These are phyloP conservation scores for Populus hybrid DNA, from an alignment of 441 rosid species.

Conservation along the genomic window DNA sequence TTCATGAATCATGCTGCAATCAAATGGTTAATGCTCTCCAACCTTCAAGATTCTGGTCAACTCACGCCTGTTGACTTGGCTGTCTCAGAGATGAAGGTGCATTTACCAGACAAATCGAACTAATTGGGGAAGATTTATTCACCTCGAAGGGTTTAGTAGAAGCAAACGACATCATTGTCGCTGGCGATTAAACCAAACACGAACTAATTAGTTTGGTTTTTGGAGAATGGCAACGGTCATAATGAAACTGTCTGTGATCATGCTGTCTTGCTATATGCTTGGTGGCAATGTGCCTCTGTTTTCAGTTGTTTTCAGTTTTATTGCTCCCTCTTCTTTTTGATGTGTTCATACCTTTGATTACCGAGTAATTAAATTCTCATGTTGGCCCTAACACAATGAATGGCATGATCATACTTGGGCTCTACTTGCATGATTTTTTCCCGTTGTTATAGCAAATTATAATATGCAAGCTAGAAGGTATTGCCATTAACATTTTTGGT, in stretches of 20 bases:
- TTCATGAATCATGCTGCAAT: constrained; percentile 21
- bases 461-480: too few species aligned
- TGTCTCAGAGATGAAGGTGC: not conserved
- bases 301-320: not conserved
- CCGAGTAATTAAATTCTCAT: too few species aligned
- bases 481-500: too few species aligned
- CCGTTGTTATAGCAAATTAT: too few species aligned
- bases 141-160: not conserved
- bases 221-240: not conserved
- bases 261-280: too few species aligned
- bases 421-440: too few species aligned
- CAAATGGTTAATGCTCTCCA: not conserved
- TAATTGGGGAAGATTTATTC: not conserved
- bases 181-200: not conserved
- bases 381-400: not conserved
- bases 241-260: not conserved
- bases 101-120: not conserved
- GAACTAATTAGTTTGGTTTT: not conserved
- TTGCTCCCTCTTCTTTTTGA: not conserved
- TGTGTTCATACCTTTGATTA: not conserved
- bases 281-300: not conserved
- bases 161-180: not conserved
- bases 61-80: not conserved
- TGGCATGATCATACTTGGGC: not conserved
- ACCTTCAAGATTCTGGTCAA: not conserved